Evolutionary conservation across 2,329 filamentous ascomycete genomes (phyloP).

Genomic region (Cladosporium sp.): DNA sequence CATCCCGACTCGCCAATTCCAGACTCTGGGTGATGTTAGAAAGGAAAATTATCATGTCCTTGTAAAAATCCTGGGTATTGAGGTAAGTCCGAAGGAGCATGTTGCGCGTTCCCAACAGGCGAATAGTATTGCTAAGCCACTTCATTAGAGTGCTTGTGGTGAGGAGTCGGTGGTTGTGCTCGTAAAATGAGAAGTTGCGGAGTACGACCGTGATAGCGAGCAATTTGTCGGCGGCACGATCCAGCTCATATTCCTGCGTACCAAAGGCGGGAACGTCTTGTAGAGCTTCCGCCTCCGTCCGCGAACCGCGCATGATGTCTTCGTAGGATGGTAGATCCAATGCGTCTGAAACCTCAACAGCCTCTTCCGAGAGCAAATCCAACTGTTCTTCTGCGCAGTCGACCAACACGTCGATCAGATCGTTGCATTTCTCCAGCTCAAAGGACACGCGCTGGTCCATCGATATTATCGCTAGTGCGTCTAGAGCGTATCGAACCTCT

Average conservation of each 20-base stretch:
- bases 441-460: conserved; percentile 58
- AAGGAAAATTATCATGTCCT: conserved; percentile 81
- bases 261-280: conserved; percentile 70
- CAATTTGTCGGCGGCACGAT: conserved; percentile 77
- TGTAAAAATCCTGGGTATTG: conserved; percentile 95
- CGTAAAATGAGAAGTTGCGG: conserved; percentile 83
- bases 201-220: conserved; percentile 89
- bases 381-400: conserved; percentile 89
- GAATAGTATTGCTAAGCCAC: conserved; percentile 75
- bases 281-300: conserved; percentile 56
- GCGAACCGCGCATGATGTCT: conserved; percentile 74
- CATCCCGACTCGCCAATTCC: conserved; percentile 77
- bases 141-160: conserved; percentile 73
- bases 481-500: conserved; percentile 84
- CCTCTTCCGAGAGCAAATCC: conserved; percentile 75
- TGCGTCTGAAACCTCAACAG: conserved; percentile 78
- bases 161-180: conserved; percentile 67
- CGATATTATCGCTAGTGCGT: conserved; percentile 70
- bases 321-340: conserved; percentile 81
- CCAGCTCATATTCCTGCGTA: conserved; percentile 70
- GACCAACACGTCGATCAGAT: conserved; percentile 78
- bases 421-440: conserved; percentile 70
- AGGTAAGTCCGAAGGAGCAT: conserved; percentile 74
- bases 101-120: conserved; percentile 81
- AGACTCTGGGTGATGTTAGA: conserved; percentile 76